These are phyloP conservation scores for Lipomyces chichibuensis DNA, from an alignment of 805 yeast genomes.

Conservation along the genomic window DNA sequence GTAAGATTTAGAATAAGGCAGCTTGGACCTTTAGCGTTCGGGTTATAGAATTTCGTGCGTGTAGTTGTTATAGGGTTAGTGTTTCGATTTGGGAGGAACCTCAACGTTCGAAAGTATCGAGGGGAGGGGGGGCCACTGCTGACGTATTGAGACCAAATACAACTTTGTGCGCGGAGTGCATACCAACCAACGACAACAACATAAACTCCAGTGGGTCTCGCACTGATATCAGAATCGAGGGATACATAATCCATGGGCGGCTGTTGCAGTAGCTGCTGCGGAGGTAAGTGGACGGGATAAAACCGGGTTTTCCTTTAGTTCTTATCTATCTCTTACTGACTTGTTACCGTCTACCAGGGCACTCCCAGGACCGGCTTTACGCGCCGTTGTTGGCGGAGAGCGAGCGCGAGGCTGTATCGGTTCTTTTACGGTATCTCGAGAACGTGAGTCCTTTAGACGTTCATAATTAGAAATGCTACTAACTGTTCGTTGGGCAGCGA, in stretches of 20 bases:
- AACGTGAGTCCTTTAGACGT: slow-evolving; percentile 50
- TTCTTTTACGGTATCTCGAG: slow-evolving; percentile 84
- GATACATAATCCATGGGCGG: slow-evolving; percentile 25
- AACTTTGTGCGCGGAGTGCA: too few species aligned
- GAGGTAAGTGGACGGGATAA: slow-evolving; percentile 16
- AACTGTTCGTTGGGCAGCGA: slow-evolving; percentile 43
- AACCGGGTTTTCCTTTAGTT: too few species aligned
- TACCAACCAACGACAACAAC: too few species aligned
- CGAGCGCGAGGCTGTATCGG: slow-evolving; percentile 94
- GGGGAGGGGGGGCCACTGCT: too few species aligned
- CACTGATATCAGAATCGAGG: neutral
- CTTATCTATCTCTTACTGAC: neutral
- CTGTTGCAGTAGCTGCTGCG: slow-evolving; percentile 36
- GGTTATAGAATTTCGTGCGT: too few species aligned
- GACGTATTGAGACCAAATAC: too few species aligned
- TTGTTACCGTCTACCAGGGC: slow-evolving; percentile 13
- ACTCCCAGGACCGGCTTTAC: slow-evolving; percentile 53
- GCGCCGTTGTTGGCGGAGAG: slow-evolving; percentile 90
- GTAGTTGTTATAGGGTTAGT: too few species aligned
- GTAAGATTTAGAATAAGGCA: too few species aligned
- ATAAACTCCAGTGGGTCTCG: neutral
- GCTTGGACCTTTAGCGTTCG: too few species aligned
- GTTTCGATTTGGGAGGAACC: too few species aligned
- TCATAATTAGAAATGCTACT: neutral
- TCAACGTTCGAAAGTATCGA: too few species aligned